Evolutionary conservation across 371 early-diverging fungal genomes (phyloP).

Genomic region (Massospora cicadina): DNA sequence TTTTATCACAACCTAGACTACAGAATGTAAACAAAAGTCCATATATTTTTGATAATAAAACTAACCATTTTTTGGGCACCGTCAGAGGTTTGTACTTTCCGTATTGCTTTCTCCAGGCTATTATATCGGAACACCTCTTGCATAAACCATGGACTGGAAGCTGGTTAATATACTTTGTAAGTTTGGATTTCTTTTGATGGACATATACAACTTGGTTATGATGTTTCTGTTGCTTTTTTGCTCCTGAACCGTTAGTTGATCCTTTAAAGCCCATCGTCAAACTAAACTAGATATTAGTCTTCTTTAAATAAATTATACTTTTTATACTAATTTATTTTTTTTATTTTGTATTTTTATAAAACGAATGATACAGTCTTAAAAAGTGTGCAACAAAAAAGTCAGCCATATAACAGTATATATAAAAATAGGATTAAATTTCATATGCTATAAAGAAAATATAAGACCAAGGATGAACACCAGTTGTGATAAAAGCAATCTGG

Average conservation of each 20-base stretch:
- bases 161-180: constrained; percentile 50
- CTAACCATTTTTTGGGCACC: constrained; percentile 70
- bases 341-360: too few relatives aligned
- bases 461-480: too few relatives aligned
- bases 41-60: neutral
- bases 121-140: constrained; percentile 70
- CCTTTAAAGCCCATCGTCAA: constrained; percentile 11
- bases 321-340: too few relatives aligned
- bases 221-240: constrained; percentile 67
- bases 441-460: too few relatives aligned
- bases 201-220: constrained; percentile 76
- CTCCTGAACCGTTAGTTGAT: constrained; percentile 10
- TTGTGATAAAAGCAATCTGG: too few relatives aligned
- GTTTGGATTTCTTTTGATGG: constrained; percentile 69
- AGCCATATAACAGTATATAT: too few relatives aligned
- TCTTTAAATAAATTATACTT: too few relatives aligned
- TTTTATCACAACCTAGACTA: constrained; percentile 57
- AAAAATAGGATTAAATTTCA: too few relatives aligned
- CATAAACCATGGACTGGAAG: constrained; percentile 81
- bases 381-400: too few relatives aligned
- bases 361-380: too few relatives aligned
- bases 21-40: constrained; percentile 14
- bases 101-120: constrained; percentile 82
- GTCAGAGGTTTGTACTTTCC: constrained; percentile 94
- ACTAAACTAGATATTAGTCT: too few relatives aligned